phyloP scores from a whole-genome alignment of 116 monocot genomes.

The Papilionanthe hybrid region DNA sequence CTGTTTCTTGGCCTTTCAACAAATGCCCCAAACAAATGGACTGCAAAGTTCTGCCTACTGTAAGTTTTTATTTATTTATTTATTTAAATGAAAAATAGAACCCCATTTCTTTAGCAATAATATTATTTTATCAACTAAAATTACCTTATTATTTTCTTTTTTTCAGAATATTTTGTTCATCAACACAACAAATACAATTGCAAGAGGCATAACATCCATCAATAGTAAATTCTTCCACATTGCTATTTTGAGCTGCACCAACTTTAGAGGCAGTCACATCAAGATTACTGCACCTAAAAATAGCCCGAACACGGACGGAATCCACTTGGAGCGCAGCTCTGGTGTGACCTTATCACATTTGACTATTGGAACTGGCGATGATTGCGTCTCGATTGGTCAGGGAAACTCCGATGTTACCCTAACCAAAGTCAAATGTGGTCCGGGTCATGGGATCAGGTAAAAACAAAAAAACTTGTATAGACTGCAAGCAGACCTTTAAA shows the following conservation, averaged over 20 bases:
- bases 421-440: conserved; percentile 54
- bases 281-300: conserved; percentile 46
- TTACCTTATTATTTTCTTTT: too few species aligned
- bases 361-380: conserved; percentile 71
- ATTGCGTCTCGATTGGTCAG: conserved; percentile 81
- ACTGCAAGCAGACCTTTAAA: too few species aligned
- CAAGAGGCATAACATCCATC: conserved; percentile 44
- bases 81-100: too few species aligned
- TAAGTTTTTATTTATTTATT: too few species aligned
- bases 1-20: conserved; percentile 46
- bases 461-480: too few species aligned
- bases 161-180: conserved; percentile 56
- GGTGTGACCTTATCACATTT: conserved; percentile 39
- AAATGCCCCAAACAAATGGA: conserved; percentile 39
- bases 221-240: conserved; percentile 92
- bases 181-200: conserved; percentile 19
- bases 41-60: conserved; percentile 60
- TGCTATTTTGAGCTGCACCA: conserved; percentile 28
- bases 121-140: too few species aligned
- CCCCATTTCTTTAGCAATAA: too few species aligned
- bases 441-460: conserved; percentile 88
- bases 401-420: conserved; percentile 46
- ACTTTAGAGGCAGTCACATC: conserved; percentile 37
- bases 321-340: conserved; percentile 59
- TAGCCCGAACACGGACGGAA: conserved; percentile 91